Percentiles rank a stretch among this genome's conserved stretches.
Evolutionary conservation across 2,329 filamentous ascomycete genomes (phyloP).

Genomic region (Alternaria brassicae): DNA sequence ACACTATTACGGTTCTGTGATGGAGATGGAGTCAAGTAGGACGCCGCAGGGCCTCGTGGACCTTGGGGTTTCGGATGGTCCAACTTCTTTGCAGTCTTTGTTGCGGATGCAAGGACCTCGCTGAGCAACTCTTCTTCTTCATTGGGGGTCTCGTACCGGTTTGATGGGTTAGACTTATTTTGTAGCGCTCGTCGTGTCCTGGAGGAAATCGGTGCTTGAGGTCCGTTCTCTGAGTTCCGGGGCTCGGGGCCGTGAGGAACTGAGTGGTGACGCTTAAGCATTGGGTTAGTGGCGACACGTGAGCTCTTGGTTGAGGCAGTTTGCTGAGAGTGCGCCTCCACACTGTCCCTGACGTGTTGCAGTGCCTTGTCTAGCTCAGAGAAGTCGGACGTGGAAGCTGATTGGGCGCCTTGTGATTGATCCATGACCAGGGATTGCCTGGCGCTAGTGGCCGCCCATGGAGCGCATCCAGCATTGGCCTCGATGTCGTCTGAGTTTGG

Average conservation of each 20-base stretch:
- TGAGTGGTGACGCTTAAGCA: constrained; percentile 60
- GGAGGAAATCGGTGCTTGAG: constrained; percentile 70
- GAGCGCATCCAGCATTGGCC: constrained; percentile 88
- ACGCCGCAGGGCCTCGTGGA: constrained; percentile 63
- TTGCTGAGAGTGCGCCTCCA: constrained; percentile 56
- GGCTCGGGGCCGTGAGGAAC: constrained; percentile 53
- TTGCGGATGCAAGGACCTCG: constrained; percentile 81
- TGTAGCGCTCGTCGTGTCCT: constrained; percentile 79
- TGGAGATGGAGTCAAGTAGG: constrained; percentile 76
- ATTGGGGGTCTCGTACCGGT: constrained; percentile 91
- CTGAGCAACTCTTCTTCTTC: constrained; percentile 96
- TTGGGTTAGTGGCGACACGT: constrained; percentile 54
- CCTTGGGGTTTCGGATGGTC: constrained; percentile 59
- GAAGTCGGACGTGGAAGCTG: constrained; percentile 59
- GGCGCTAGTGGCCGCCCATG: constrained; percentile 80
- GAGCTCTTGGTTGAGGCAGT: constrained; percentile 39
- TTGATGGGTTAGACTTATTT: constrained; percentile 73
- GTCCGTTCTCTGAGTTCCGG: constrained; percentile 66
- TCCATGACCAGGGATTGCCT: constrained; percentile 81
- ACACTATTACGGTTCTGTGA: constrained; percentile 83
- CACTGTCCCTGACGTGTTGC: constrained; percentile 65
- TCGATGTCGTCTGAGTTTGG: constrained; percentile 86
- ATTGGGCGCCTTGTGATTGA: constrained; percentile 57
- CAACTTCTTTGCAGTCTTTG: constrained; percentile 75
- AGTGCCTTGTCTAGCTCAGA: constrained; percentile 68